Base-by-base conservation (phyloP, 2,329 filamentous ascomycete genomes). In the Stagonosporopsis vannaccii region DNA sequence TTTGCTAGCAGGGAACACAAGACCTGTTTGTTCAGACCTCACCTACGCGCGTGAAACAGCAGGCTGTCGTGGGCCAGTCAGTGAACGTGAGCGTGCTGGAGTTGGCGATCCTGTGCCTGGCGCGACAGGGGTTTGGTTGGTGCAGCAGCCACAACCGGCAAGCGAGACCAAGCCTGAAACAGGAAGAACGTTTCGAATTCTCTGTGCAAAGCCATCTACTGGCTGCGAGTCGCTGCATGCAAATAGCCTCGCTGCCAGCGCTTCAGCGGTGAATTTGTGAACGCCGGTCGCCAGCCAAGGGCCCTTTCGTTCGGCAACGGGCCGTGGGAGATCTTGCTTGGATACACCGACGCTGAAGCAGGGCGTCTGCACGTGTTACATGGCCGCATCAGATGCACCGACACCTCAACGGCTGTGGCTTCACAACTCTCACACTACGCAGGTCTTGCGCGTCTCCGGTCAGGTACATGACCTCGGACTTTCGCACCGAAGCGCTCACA, bases 11-110 rank as follows among this genome's bases (percentile, higher is more conserved):
- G 60, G 71, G 69, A 60, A 48, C 42, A 48, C 59, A 54, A 58
- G 30, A 63, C 59, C 57, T 62, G 61, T 67, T 54, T 65, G 60
- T 56, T 56, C 46, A 59, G 62, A 58, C 46, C 45, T 47, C 56
- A 53, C 26, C 51, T 65, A 50, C 50, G 63, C 63, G 71, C 53
- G 62, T 73, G 71, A 74, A 75, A 75, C 71, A 71, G 51, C 63
- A 65, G 58, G 62, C 56, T 54, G 59, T 51, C 56, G 60, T 62
- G 58, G 63, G 55, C 69, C 69, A 72, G 68, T 71, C 40, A 59
- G 53, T 63, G 64, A 53, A 41, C 51, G 65, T 60, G 58, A 64
- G 43, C 46, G 65, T 65, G 65, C 54, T 62, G 66, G 63, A 41
- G 65, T 63, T 65, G 65, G 58, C 67, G 66, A 68, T 67, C 56